Base-by-base conservation (phyloP, 306 rosid species). In the Chamaecrista fasciculata region DNA sequence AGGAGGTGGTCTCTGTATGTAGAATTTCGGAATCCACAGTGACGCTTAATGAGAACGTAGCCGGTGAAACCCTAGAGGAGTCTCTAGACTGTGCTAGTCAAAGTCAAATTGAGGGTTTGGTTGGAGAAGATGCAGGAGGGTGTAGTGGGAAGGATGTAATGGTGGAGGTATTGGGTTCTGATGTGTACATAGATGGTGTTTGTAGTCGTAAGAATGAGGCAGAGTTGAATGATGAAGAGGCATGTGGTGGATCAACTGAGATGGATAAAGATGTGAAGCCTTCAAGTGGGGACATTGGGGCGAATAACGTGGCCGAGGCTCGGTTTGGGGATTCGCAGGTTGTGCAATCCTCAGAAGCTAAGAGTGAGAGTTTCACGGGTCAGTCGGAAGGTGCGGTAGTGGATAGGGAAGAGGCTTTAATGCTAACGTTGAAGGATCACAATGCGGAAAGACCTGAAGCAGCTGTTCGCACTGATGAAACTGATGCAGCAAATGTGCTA, bases 181-280 rank as follows among this genome's bases (percentile, higher is more conserved):
- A 83, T 79, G 81, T 91, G 73, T 91, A 81, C 78, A 85, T 86
- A 76, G 96, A 91, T 74, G 97, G 93, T 51, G 96, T 91, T 69
- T 89, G 91, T 67, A 79, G 87, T n/a, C 77, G 72, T 67, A 83
- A 67, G 29, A 62, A 51, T 47, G 72, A 50, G 25, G 65, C 66
- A 36, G 78, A 62, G 81, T 12, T 60, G 24, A 56, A 50, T 12
- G 81, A 57, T 21, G 89, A 70, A 75, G 79, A 48, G 46, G 81
- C 60, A 48, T 70, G 52, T 5, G 71, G 44, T 28, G 83, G 15
- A 40, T 26, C 62, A 19, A 48, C 19, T 6, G 82, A 76, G 69
- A 78, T 20, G 29, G 78, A 24, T 65, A 36, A 73, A 63, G 85
- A 62, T 74, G 74, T 25, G 63, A 67, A 46, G 24, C 48, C 82